Evolutionary conservation across 2,329 filamentous ascomycete genomes (phyloP), one percentile per base, ranked within the genome.

Genomic region (Cercospora sp.): DNA sequence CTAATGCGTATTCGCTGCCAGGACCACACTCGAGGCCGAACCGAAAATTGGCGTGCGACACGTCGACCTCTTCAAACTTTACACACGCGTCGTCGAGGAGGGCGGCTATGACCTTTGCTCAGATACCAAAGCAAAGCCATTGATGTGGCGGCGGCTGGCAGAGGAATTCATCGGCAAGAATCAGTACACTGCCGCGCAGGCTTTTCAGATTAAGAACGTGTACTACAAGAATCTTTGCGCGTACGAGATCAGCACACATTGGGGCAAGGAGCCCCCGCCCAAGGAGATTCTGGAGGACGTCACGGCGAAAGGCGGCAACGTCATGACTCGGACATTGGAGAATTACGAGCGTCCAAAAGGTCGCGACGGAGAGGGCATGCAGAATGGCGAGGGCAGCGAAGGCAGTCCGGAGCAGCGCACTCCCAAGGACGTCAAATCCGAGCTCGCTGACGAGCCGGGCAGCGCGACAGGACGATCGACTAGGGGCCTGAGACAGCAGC

Each of bases 191-290:
- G 87, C 92, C 6, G 92, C 92, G n/a, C 88, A 93, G 68, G 93
- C 92, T 13, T 97, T 96, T 80, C 87, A 91, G 68, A 83, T 97
- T 65, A 97, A 97, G 82, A 90, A 91, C 65, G 89, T 91, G 70
- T 97, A 95, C 82, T 96, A 96, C 83, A 94, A 93, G 79, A 93
- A 94, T 75, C 86, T 97, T 40, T 85, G 83, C 12, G 93, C 93
- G 1, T 97, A 91, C 80, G 93, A 97, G 80, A 95, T 97, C 75
- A 88, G 87, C 58, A 90, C 88, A 10, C 82, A 93, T 51, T 91
- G 94, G 80, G 87, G 89, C 64, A 89, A 91, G 79, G 91, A 93
- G 70, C 93, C 93, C 0, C 93, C 93, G 16, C 92, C 93, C 5
- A 93, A 91, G 73, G 92, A 96, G 74, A 96, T 97, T 59, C 84